phyloP scores from a whole-genome alignment of 208 protist genomes.

The Wallacemonas sp. region DNA sequence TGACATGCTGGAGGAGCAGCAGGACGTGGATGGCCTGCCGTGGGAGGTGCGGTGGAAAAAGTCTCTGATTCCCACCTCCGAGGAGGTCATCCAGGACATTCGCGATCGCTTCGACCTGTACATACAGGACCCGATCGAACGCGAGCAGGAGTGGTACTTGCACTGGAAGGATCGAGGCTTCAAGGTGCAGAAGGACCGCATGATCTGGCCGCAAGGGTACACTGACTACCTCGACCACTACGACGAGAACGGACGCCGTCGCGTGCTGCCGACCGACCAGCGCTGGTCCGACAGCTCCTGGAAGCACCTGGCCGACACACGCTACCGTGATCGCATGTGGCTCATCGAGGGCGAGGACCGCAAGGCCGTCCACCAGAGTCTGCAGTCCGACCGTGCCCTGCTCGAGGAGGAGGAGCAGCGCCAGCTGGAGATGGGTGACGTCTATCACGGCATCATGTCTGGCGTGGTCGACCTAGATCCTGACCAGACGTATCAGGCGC shows the following conservation, averaged over 20 bases:
- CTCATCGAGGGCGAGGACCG: constrained; percentile 88
- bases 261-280: constrained; percentile 83
- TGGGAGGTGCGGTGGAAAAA: constrained; percentile 89
- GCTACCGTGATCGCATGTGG: constrained; percentile 91
- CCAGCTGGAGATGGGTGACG: constrained; percentile 81
- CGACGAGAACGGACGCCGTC: constrained; percentile 80
- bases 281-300: constrained; percentile 90
- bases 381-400: constrained; percentile 56
- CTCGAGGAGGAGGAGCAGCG: constrained; percentile 79
- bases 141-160: constrained; percentile 90
- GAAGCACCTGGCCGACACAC: constrained; percentile 87
- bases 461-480: constrained; percentile 84
- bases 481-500: constrained; percentile 85
- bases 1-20: constrained; percentile 87
- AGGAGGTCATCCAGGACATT: constrained; percentile 89
- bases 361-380: constrained; percentile 80
- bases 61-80: constrained; percentile 82
- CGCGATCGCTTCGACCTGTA: constrained; percentile 89
- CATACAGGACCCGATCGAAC: constrained; percentile 88
- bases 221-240: constrained; percentile 93
- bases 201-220: constrained; percentile 92
- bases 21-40: constrained; percentile 88
- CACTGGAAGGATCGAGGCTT: constrained; percentile 90
- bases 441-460: constrained; percentile 73
- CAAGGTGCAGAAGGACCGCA: constrained; percentile 88